These are phyloP conservation scores for Colletotrichum lindemuthianum DNA, from an alignment of 2,329 filamentous ascomycete genomes.

Conservation along the genomic window DNA sequence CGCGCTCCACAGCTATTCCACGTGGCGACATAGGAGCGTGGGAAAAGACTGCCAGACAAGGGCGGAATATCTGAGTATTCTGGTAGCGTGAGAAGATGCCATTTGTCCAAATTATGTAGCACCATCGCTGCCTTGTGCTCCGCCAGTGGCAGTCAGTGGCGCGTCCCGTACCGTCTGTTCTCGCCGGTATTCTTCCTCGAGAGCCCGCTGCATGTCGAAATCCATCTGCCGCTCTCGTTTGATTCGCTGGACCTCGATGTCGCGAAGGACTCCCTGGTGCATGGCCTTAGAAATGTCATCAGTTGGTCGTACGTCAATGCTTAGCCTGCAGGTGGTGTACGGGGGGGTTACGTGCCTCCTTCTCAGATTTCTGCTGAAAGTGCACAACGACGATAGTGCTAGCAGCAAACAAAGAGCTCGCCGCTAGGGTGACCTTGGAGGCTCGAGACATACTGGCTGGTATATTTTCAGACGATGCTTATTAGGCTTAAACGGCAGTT, in stretches of 20 bases:
- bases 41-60: no score
- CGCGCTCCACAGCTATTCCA: no score
- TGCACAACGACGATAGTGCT: conserved; percentile 88
- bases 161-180: conserved; percentile 78
- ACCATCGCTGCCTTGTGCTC: not conserved
- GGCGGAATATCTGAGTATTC: not conserved
- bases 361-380: conserved; percentile 83
- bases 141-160: not conserved
- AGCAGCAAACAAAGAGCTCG: conserved; percentile 79
- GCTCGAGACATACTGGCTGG: conserved; percentile 79
- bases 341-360: conserved; percentile 25
- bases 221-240: conserved; percentile 93
- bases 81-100: not conserved
- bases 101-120: not conserved
- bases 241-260: conserved; percentile 91
- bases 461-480: no score
- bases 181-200: conserved; percentile 92
- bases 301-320: not conserved
- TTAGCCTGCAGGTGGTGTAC: not conserved
- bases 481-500: no score
- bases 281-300: conserved; percentile 75
- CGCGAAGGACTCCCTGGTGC: conserved; percentile 93
- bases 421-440: conserved; percentile 85
- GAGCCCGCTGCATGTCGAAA: conserved; percentile 87
- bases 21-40: no score